Evolutionary conservation across 768 basidiomycete species (phyloP), one percentile per base, ranked within the genome.

Genomic region (Amanita inopinata): DNA sequence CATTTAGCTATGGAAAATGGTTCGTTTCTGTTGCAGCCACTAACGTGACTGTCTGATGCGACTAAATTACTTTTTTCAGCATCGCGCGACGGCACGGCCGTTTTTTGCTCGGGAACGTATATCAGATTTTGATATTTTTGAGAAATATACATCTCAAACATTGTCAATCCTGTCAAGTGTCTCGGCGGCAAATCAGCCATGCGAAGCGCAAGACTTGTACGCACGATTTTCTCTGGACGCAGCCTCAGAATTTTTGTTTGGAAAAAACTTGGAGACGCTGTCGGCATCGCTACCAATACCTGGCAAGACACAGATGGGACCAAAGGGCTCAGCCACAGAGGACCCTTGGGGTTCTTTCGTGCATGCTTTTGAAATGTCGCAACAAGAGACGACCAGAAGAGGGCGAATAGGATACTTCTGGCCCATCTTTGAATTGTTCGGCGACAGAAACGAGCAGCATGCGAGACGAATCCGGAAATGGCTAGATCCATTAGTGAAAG

Each of bases 61-160:
- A 35, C 46, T 48, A 28, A 27, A 30, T 33, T 6, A 17, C 35
- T 36, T 45, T 14, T 18, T 38, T 46, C 50, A 82, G 80, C 82
- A 84, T 47, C 76, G 83, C 23, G 60, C 68, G 2, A 74, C 73
- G 36, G 73, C 82, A 2, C 74, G 83, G 4, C 83, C 83, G 3
- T 86, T 83, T 61, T 84, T 86, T 53, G 73, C 80, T 10, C 70
- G 72, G n/a, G 81, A 85, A 46, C 73, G 83, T 20, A 72, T 79
- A 32, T 70, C 75, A 5, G 81, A 86, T 52, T 82, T 82, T 39
- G 73, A 80, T 12, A 64, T 74, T 33, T 83, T 85, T 51, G 80
- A 84, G 50, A 63, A 60, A 32, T 70, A 80, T 47, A 61, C 70
- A 5, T 46, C 55, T 17, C 64, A 63, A n/a, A 71, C 75, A 0